Conservation (phyloP, 2,329 filamentous ascomycete species). For the Xylariaceae sp. region DNA sequence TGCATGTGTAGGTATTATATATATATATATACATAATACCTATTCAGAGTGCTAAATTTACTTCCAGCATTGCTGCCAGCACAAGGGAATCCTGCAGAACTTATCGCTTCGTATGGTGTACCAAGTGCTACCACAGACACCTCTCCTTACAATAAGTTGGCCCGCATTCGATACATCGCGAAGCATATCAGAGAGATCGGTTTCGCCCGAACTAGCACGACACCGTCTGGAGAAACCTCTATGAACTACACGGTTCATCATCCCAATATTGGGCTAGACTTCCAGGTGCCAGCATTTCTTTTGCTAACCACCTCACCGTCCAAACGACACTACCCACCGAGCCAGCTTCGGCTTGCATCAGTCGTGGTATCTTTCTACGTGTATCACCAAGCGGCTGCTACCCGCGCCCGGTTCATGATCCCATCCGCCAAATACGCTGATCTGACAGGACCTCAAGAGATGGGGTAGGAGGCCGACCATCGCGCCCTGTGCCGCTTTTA, state of each 20-base stretch:
- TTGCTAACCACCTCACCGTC: background rate
- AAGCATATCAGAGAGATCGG: background rate
- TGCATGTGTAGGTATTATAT: background rate
- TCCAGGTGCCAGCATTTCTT: background rate
- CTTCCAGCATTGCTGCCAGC: background rate
- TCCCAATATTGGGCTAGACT: background rate
- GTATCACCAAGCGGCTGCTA: conserved; percentile 21
- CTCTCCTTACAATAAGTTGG: background rate
- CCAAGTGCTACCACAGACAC: conserved; percentile 7
- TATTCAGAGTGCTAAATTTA: background rate
- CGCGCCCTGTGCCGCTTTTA: conserved; percentile 8
- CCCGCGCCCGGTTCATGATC: conserved; percentile 2
- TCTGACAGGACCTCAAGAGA: conserved; percentile 17
- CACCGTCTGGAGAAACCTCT: background rate
- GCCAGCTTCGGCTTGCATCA: conserved; percentile 12
- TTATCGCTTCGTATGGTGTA: background rate
- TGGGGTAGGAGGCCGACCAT: conserved; percentile 18
- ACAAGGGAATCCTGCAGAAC: conserved; percentile 10
- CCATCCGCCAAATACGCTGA: conserved; percentile 14
- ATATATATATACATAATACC: background rate
- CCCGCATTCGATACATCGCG: conserved; percentile 1
- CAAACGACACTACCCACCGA: background rate
- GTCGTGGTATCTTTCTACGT: conserved; percentile 14
- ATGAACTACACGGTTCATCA: background rate
- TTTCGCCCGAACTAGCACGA: background rate